These are phyloP conservation scores for Oxytropis ochrocephala DNA, from an alignment of 306 rosid genomes.

Conservation along the genomic window DNA sequence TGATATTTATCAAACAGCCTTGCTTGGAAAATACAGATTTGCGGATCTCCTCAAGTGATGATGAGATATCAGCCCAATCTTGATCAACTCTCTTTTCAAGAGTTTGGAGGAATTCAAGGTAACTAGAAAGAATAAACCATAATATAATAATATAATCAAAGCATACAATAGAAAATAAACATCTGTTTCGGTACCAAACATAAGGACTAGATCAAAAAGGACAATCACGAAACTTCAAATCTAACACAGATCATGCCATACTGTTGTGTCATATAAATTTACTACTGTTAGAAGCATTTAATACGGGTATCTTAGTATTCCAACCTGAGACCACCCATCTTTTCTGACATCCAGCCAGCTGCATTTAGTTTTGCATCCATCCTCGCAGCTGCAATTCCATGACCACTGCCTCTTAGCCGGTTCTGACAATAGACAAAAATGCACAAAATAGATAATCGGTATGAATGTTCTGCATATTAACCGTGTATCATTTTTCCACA, in stretches of 20 bases:
- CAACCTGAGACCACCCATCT: constrained; percentile 97
- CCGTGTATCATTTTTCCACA: background rate
- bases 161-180: constrained; percentile 3
- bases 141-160: constrained; percentile 1
- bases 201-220: background rate
- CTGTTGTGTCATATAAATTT: background rate
- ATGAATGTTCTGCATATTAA: constrained; percentile 6
- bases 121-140: constrained; percentile 41
- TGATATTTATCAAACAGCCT: constrained; percentile 73
- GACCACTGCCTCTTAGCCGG: constrained; percentile 95
- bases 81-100: constrained; percentile 87
- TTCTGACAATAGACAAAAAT: constrained; percentile 47
- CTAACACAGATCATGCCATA: background rate
- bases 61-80: constrained; percentile 76
- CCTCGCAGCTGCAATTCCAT: constrained; percentile 95
- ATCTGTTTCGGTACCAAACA: background rate
- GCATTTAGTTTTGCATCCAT: constrained; percentile 92
- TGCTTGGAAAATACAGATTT: constrained; percentile 62
- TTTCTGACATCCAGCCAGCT: constrained; percentile 94
- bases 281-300: constrained; percentile 2
- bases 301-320: background rate
- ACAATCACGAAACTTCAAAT: constrained; percentile 1
- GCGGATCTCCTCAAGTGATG: constrained; percentile 93
- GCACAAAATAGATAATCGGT: constrained; percentile 1
- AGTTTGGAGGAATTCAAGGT: constrained; percentile 71